Percentiles rank a stretch among this genome's conserved stretches.
Evolutionary conservation across 163 green algal species (phyloP).

Genomic region (Prototheca wickerhamii): DNA sequence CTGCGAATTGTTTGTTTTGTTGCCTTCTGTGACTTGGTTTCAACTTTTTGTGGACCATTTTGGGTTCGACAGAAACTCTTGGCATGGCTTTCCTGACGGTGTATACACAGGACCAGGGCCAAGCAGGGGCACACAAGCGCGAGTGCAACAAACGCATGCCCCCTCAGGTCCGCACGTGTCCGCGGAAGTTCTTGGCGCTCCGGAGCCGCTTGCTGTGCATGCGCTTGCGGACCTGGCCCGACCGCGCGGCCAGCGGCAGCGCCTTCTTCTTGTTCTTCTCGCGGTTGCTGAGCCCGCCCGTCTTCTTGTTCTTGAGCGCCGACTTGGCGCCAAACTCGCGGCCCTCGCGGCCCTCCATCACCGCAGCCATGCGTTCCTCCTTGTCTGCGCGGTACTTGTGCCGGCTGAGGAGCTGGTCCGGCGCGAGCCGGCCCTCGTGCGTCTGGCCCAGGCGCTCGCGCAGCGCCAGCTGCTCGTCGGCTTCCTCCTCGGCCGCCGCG

Average conservation of each 20-base stretch:
- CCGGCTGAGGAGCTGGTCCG: constrained; percentile 30
- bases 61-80: too few species aligned
- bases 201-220: constrained; percentile 12
- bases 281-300: constrained; percentile 69
- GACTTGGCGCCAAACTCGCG: constrained; percentile 60
- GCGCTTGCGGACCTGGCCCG: constrained; percentile 35
- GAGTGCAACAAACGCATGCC: neutral
- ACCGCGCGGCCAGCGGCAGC: constrained; percentile 68
- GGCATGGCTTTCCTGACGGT: too few species aligned
- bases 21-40: neutral
- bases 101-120: too few species aligned
- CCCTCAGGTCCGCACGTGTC: constrained; percentile 30
- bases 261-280: constrained; percentile 83
- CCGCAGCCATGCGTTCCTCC: constrained; percentile 61
- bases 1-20: neutral
- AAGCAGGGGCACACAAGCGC: neutral
- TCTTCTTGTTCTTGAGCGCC: constrained; percentile 77
- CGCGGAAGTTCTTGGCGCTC: constrained; percentile 69
- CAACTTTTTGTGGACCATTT: too few species aligned
- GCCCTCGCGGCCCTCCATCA: constrained; percentile 68
- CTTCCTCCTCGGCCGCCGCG: constrained; percentile 66
- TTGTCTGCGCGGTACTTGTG: constrained; percentile 66
- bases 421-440: constrained; percentile 40
- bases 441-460: constrained; percentile 25
- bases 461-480: constrained; percentile 53